Percentiles rank a stretch among this genome's conserved stretches.
Conservation (phyloP, 257 asterid genomes). For the Nicotiana undulata region DNA sequence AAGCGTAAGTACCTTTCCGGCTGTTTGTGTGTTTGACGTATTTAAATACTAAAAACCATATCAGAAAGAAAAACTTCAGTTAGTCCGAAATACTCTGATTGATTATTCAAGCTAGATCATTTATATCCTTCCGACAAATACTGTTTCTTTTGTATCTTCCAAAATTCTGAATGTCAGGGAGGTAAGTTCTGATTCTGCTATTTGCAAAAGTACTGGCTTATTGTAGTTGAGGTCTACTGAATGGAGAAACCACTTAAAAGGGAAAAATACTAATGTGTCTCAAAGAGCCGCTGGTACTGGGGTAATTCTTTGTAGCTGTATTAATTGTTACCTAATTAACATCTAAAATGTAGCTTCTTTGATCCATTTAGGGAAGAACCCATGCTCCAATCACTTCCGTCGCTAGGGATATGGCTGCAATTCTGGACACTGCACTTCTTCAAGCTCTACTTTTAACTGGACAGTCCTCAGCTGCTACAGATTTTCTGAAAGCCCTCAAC, state of each 20-base stretch:
- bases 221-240: not conserved
- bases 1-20: not conserved
- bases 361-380: slow-evolving; percentile 50
- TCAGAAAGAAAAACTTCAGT: not conserved
- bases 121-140: not conserved
- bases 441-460: slow-evolving; percentile 88
- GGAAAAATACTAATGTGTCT: not conserved
- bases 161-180: not conserved
- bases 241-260: not conserved
- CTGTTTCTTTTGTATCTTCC: not conserved
- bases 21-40: not conserved
- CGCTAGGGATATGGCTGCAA: slow-evolving; percentile 94
- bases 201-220: not conserved
- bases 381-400: slow-evolving; percentile 61
- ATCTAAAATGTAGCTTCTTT: slow-evolving; percentile 5
- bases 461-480: slow-evolving; percentile 79
- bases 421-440: slow-evolving; percentile 83
- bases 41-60: not conserved
- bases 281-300: not conserved
- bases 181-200: not conserved
- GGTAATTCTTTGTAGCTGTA: not conserved
- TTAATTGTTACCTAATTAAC: slow-evolving; percentile 6
- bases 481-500: slow-evolving; percentile 70
- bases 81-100: not conserved
- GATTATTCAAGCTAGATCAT: not conserved